phyloP scores from a whole-genome alignment of 2,329 filamentous ascomycete genomes.

The Cercospora zeina region DNA sequence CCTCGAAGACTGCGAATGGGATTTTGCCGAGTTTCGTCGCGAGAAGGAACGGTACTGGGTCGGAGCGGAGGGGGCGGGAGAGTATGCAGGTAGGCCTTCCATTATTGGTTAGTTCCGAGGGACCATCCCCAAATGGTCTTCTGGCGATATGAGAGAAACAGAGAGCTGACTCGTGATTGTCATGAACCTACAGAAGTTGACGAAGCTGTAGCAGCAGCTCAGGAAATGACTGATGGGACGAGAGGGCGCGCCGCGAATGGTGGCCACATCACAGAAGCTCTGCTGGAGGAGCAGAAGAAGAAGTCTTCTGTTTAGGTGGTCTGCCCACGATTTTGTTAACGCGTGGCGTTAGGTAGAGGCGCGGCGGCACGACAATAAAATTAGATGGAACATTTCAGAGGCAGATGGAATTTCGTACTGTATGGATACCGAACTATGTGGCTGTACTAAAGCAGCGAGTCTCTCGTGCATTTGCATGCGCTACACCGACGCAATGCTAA shows the following conservation, averaged over 20 bases:
- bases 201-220: slow-evolving; percentile 43
- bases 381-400: background rate
- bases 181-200: slow-evolving; percentile 45
- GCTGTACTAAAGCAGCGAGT: background rate
- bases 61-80: slow-evolving; percentile 50
- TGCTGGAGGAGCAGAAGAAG: slow-evolving; percentile 30
- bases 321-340: background rate
- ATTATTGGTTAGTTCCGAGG: slow-evolving; percentile 33
- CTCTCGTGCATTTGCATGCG: background rate
- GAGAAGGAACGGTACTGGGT: slow-evolving; percentile 69
- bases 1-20: slow-evolving; percentile 79
- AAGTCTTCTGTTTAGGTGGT: background rate
- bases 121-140: background rate
- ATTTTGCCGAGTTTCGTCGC: slow-evolving; percentile 76
- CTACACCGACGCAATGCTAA: background rate
- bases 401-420: background rate
- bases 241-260: slow-evolving; percentile 46
- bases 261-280: slow-evolving; percentile 44
- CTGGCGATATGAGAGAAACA: background rate
- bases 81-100: slow-evolving; percentile 46
- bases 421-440: background rate
- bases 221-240: slow-evolving; percentile 45
- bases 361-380: background rate
- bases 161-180: slow-evolving; percentile 14
- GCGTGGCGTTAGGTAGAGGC: slow-evolving; percentile 4